Evolutionary conservation across 1,284 basidiomycete genomes (phyloP), one percentile per base, ranked within the genome.

Genomic region (Rhodotorula sp.): DNA sequence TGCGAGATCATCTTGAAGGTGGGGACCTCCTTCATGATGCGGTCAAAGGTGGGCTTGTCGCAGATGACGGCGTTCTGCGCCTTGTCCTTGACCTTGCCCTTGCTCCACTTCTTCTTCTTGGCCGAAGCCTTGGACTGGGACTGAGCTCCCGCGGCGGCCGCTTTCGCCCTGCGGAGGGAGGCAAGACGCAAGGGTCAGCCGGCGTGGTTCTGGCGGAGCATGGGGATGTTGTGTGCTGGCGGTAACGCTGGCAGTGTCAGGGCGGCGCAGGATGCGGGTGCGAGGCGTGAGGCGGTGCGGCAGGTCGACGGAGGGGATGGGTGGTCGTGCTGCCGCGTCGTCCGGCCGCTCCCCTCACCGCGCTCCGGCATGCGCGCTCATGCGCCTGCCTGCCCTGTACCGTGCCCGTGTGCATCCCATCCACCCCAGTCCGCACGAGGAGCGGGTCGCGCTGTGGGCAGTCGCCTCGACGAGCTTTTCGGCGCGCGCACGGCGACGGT

Each of bases 1-100:
- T 96, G 93, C 82, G 91, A 92, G 89, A 99, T 95, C 88, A 99
- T 92, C 83, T 94, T 93, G 93, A 96, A 99, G 82, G 95, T 96
- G 61, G 97, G 97, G 84, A 96, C 94, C 85, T 99, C 97, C 89
- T 99, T 99, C 81, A 97, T 84, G 87, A 97, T 94, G 92, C 73
- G 70, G 77, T 78, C 77, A 53, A 69, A 83, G 79, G 82, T 83
- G 59, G 81, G 73, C 87, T 96, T 94, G 87, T 97, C 94, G 81
- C 97, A 89, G 80, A 90, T 86, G 83, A 98, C 95, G 81, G 91
- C 88, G 87, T 96, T 93, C 77, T 83, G 81, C 74, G 82, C 81
- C 81, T 82, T 80, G 78, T 80, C 79, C 78, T 80, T 80, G 51
- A 76, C 70, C 70, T 76, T 73, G 34, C 72, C 72, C 67, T 72